Percentiles rank a stretch among this genome's conserved stretches.
Evolutionary conservation across 2,329 filamentous ascomycete species (phyloP).

Genomic region (Didymella exigua): DNA sequence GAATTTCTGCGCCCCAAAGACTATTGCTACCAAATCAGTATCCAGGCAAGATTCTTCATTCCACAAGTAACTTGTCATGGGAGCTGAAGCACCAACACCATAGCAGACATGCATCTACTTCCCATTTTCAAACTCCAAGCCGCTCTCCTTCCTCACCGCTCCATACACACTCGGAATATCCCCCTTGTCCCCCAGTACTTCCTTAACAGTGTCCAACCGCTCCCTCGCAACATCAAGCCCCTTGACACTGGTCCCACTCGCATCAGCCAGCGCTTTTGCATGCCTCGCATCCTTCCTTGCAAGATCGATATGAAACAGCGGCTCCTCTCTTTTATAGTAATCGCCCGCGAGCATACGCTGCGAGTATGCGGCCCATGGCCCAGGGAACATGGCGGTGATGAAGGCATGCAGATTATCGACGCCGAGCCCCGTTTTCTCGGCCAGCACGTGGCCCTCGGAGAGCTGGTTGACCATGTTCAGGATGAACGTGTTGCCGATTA

Average conservation of each 20-base stretch:
- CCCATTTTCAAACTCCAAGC: constrained; percentile 69
- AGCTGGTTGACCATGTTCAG: constrained; percentile 81
- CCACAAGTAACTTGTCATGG: no score
- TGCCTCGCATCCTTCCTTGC: constrained; percentile 83
- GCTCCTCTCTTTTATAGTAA: constrained; percentile 76
- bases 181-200: constrained; percentile 70
- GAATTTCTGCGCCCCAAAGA: no score
- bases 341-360: constrained; percentile 75
- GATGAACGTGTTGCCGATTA: constrained; percentile 87
- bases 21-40: no score
- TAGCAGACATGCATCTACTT: constrained; percentile 17
- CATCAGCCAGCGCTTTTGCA: constrained; percentile 69
- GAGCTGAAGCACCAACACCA: no score
- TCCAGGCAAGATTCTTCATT: no score
- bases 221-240: constrained; percentile 70
- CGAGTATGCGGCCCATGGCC: constrained; percentile 76
- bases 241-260: constrained; percentile 65
- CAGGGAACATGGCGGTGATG: constrained; percentile 75
- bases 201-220: constrained; percentile 70
- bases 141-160: constrained; percentile 73
- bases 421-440: constrained; percentile 80
- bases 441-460: constrained; percentile 76
- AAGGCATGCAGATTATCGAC: constrained; percentile 72
- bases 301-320: constrained; percentile 82
- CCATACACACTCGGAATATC: constrained; percentile 87